phyloP scores from a whole-genome alignment of 345 rosid species.

The Eucalyptus polyanthemos region DNA sequence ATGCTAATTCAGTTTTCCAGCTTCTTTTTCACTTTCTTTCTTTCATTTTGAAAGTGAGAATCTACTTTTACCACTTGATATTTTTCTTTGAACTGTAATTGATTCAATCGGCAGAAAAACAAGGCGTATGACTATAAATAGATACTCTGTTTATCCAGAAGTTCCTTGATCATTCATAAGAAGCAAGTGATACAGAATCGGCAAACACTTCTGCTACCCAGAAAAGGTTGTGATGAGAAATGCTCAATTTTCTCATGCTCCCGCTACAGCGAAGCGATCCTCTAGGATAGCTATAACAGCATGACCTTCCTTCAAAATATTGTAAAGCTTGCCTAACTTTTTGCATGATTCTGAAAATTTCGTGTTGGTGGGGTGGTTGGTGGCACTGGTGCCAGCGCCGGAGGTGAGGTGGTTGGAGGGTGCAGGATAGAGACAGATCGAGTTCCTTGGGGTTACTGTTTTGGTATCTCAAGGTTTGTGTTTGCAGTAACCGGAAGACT shows the following conservation, averaged over 20 bases:
- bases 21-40: neutral
- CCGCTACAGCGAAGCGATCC: neutral
- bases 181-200: neutral
- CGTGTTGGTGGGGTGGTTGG: neutral
- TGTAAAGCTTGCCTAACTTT: neutral
- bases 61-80: neutral
- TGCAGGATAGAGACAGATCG: neutral
- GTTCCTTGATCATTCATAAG: neutral
- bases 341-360: neutral
- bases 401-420: neutral
- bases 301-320: neutral
- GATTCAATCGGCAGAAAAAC: neutral
- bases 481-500: neutral
- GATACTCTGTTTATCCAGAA: neutral
- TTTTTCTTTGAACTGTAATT: neutral
- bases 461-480: neutral
- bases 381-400: neutral
- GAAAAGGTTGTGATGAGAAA: neutral
- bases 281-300: neutral
- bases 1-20: neutral
- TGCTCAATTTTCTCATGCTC: neutral
- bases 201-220: neutral
- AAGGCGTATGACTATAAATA: neutral
- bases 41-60: neutral
- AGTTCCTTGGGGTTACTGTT: neutral